Conservation (phyloP, 2,329 filamentous ascomycete species). For the Annulohypoxylon truncatum region DNA sequence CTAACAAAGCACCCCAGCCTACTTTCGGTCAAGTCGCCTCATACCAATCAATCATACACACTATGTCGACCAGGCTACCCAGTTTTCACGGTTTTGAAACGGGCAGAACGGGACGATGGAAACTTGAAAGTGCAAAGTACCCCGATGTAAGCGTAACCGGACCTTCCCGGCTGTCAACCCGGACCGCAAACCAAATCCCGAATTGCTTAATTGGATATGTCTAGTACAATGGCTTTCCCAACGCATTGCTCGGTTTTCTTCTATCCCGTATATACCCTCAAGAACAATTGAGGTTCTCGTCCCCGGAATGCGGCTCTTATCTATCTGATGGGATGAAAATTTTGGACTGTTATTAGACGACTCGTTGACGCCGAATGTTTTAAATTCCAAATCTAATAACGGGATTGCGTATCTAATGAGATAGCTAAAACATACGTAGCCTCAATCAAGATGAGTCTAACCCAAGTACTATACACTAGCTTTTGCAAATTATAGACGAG, state of each 20-base stretch:
- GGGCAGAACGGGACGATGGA: slow-evolving; percentile 21
- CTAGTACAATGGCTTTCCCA: not conserved
- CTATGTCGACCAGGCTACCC: not conserved
- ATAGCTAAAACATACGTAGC: not conserved
- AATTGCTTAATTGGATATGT: slow-evolving; percentile 20
- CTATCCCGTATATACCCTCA: slow-evolving; percentile 8
- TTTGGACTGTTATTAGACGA: not conserved
- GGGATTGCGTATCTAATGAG: not conserved
- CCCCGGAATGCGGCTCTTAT: not conserved
- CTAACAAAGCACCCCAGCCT: slow-evolving; percentile 13
- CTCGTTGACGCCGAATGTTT: not conserved
- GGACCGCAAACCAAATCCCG: slow-evolving; percentile 30
- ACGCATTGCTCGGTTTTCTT: slow-evolving; percentile 4
- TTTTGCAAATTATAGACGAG: not conserved
- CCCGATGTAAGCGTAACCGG: slow-evolving; percentile 13
- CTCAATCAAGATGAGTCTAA: not conserved
- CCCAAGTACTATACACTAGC: not conserved
- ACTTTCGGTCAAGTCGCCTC: slow-evolving; percentile 28
- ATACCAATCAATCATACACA: slow-evolving; percentile 2
- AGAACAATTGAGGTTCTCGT: not conserved
- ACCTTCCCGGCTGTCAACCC: slow-evolving; percentile 29
- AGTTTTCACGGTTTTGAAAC: slow-evolving; percentile 26
- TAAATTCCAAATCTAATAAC: not conserved
- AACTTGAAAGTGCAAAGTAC: slow-evolving; percentile 16
- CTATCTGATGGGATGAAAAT: not conserved